Percentiles rank a stretch among this genome's conserved stretches.
phyloP scores from a whole-genome alignment of 345 rosid species.

The Stellera chamaejasme region DNA sequence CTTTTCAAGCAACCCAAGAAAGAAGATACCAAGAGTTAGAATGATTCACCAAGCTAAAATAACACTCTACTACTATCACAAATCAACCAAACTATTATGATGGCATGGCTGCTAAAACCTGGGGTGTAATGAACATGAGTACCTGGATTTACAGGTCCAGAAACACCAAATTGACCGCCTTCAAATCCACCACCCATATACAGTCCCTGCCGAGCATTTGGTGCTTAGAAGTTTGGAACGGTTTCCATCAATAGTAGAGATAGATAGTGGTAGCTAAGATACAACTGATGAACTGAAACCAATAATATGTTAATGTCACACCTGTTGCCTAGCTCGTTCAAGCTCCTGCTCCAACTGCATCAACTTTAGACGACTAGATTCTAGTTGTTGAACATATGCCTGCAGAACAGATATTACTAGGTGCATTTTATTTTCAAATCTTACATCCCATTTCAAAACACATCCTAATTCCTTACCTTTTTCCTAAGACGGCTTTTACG shows the following conservation, averaged over 20 bases:
- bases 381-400: constrained; percentile 98
- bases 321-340: constrained; percentile 76
- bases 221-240: not conserved
- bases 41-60: not conserved
- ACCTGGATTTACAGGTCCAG: constrained; percentile 62
- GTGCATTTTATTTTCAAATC: constrained; percentile 1
- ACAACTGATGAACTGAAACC: not conserved
- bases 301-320: constrained; percentile 6
- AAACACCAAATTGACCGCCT: constrained; percentile 38
- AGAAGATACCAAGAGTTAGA: not conserved
- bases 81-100: not conserved
- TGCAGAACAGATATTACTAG: constrained; percentile 22
- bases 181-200: constrained; percentile 48
- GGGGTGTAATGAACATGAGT: constrained; percentile 8
- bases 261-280: not conserved
- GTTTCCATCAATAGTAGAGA: constrained; percentile 1
- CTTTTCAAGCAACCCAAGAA: not conserved
- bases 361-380: constrained; percentile 80
- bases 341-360: constrained; percentile 86
- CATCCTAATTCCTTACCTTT: constrained; percentile 39
- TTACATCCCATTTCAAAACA: constrained; percentile 1
- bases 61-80: not conserved
- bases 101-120: constrained; percentile 4
- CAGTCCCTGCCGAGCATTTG: constrained; percentile 41
- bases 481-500: constrained; percentile 94